Percentiles rank a stretch among this genome's conserved stretches.
Conservation (phyloP, 2,329 filamentous ascomycete species). For the Davidsoniella neocaledoniae region DNA sequence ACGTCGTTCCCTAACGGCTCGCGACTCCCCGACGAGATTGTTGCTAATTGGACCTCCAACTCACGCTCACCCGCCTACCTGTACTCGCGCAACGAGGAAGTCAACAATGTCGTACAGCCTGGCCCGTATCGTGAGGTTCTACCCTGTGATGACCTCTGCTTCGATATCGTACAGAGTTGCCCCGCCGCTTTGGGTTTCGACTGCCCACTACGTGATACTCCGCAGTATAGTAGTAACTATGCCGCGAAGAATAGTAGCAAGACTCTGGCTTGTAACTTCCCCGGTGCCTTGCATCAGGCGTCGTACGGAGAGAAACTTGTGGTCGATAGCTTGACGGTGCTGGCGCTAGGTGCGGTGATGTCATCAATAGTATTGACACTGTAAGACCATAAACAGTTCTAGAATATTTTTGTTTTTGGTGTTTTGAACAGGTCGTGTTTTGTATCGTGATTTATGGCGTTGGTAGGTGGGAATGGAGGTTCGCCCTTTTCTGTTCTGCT, state of each 20-base stretch:
- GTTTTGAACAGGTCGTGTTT: background rate
- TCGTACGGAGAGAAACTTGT: too few relatives aligned
- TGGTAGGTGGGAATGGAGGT: too few relatives aligned
- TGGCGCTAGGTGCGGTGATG: background rate
- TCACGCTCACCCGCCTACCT: conserved; percentile 22
- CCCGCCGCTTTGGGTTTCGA: conserved; percentile 58
- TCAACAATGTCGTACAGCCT: conserved; percentile 55
- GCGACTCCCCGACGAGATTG: conserved; percentile 23
- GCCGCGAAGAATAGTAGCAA: conserved; percentile 17
- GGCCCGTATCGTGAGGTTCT: conserved; percentile 90
- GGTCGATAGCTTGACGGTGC: background rate
- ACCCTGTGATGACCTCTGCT: conserved; percentile 78
- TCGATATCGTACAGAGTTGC: conserved; percentile 69
- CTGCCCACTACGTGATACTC: conserved; percentile 41
- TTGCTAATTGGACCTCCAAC: conserved; percentile 17
- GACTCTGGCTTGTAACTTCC: conserved; percentile 22
- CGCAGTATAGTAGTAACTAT: conserved; percentile 23
- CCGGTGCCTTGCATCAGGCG: conserved; percentile 11
- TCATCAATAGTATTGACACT: background rate
- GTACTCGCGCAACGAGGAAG: conserved; percentile 50
- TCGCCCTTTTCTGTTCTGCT: too few relatives aligned
- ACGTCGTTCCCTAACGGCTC: conserved; percentile 57
- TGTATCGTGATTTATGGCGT: background rate
- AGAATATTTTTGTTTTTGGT: background rate
- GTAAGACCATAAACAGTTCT: background rate